Conservation (phyloP, 768 basidiomycete genomes). For the Austroboletus eburneus region DNA sequence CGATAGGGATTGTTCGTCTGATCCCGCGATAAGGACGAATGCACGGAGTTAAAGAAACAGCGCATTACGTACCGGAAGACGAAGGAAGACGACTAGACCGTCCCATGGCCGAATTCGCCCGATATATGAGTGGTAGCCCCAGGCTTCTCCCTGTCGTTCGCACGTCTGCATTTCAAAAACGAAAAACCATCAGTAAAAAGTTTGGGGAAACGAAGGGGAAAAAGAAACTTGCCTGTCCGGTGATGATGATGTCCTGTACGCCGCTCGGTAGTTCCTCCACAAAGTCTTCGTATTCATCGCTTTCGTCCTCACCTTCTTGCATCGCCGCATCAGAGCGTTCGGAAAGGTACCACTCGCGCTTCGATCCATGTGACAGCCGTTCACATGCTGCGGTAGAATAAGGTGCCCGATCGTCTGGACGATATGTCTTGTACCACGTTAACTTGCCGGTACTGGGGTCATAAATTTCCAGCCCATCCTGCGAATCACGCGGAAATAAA, state of each 20-base stretch:
- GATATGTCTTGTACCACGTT: slow-evolving; percentile 44
- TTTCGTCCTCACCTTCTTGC: slow-evolving; percentile 25
- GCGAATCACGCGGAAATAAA: slow-evolving; percentile 11
- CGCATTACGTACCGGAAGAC: slow-evolving; percentile 38
- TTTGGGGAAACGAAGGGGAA: not conserved
- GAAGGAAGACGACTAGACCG: slow-evolving; percentile 44
- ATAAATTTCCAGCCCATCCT: slow-evolving; percentile 41
- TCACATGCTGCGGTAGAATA: slow-evolving; percentile 36
- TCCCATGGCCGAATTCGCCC: slow-evolving; percentile 53
- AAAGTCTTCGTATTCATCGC: slow-evolving; percentile 37
- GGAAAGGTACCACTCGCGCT: slow-evolving; percentile 23
- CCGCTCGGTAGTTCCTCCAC: slow-evolving; percentile 37
- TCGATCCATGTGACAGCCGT: slow-evolving; percentile 11
- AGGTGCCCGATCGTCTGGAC: slow-evolving; percentile 34
- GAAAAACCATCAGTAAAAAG: not conserved
- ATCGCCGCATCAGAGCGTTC: slow-evolving; percentile 16
- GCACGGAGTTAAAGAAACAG: not conserved
- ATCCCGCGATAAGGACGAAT: slow-evolving; percentile 13
- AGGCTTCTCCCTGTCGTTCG: slow-evolving; percentile 42
- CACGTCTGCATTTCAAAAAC: slow-evolving; percentile 33
- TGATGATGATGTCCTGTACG: slow-evolving; percentile 49
- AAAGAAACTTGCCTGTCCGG: slow-evolving; percentile 40
- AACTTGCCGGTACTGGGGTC: slow-evolving; percentile 38
- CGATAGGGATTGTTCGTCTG: slow-evolving; percentile 33
- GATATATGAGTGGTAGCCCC: slow-evolving; percentile 44